Conservation (phyloP, 1,284 basidiomycete species). For the Takashimella tepidaria region DNA sequence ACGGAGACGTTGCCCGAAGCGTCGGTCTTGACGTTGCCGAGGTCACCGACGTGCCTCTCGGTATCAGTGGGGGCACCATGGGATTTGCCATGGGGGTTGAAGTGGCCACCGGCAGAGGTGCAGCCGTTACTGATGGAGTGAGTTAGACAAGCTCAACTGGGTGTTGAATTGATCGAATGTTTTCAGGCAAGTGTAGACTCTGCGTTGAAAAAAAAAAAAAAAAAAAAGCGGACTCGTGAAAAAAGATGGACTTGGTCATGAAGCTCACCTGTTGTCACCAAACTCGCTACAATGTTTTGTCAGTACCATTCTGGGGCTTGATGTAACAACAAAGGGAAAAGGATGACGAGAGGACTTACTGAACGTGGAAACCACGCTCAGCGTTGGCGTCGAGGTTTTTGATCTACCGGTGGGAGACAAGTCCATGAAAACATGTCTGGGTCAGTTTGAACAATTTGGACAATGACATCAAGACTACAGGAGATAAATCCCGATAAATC, state of each 20-base stretch:
- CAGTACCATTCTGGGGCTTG: constrained; percentile 6
- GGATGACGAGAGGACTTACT: constrained; percentile 52
- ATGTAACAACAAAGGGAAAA: neutral
- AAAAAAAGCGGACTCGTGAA: neutral
- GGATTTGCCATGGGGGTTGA: constrained; percentile 62
- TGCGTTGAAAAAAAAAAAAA: neutral
- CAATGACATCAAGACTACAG: too few relatives aligned
- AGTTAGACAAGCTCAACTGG: constrained; percentile 1
- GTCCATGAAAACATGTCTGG: too few relatives aligned
- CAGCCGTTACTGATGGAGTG: constrained; percentile 55
- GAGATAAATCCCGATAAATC: neutral
- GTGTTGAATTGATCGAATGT: neutral
- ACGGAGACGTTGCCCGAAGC: constrained; percentile 57
- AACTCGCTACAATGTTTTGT: constrained; percentile 52
- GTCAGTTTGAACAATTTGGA: too few relatives aligned
- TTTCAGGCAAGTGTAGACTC: too few relatives aligned
- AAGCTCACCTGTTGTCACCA: constrained; percentile 56
- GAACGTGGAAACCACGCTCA: constrained; percentile 69
- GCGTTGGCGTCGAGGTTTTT: constrained; percentile 58
- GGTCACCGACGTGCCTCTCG: constrained; percentile 67
- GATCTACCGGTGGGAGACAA: constrained; percentile 43
- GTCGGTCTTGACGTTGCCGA: constrained; percentile 64
- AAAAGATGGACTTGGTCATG: neutral
- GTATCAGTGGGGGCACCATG: constrained; percentile 61
- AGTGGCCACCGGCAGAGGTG: constrained; percentile 65